phyloP scores from a whole-genome alignment of 257 asterid species.

The Marsdenia floribunda region DNA sequence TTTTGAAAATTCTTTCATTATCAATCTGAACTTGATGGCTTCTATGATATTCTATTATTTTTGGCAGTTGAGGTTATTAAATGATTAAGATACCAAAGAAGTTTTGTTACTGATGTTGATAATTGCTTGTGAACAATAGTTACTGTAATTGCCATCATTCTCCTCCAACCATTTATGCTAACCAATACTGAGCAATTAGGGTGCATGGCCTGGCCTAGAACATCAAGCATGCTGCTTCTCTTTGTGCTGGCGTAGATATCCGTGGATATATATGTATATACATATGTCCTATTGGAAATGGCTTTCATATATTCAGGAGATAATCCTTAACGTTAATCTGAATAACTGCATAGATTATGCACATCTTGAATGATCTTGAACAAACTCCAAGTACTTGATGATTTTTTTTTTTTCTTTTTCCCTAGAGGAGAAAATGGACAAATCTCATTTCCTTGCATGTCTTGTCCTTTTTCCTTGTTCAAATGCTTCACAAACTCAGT shows the following conservation, averaged over 20 bases:
- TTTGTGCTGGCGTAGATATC: no score
- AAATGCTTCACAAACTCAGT: background rate
- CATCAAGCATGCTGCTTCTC: background rate
- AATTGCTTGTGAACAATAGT: background rate
- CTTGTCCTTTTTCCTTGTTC: background rate
- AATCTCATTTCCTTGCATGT: background rate
- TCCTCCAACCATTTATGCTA: background rate
- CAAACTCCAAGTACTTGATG: background rate
- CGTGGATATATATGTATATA: background rate
- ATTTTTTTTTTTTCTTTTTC: background rate
- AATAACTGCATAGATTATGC: background rate
- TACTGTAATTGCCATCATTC: background rate
- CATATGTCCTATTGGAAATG: background rate
- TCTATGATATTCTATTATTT: background rate
- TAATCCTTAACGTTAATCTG: background rate
- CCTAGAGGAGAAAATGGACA: background rate
- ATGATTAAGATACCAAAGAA: background rate
- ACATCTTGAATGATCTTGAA: background rate
- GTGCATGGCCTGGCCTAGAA: background rate
- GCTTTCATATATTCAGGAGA: background rate
- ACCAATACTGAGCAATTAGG: background rate
- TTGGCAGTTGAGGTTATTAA: constrained; percentile 3
- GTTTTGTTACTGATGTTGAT: background rate
- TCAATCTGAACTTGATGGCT: background rate
- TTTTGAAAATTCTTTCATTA: background rate